These are phyloP conservation scores for Trichosporon coremiiforme DNA, from an alignment of 1,284 basidiomycete genomes.

Conservation along the genomic window DNA sequence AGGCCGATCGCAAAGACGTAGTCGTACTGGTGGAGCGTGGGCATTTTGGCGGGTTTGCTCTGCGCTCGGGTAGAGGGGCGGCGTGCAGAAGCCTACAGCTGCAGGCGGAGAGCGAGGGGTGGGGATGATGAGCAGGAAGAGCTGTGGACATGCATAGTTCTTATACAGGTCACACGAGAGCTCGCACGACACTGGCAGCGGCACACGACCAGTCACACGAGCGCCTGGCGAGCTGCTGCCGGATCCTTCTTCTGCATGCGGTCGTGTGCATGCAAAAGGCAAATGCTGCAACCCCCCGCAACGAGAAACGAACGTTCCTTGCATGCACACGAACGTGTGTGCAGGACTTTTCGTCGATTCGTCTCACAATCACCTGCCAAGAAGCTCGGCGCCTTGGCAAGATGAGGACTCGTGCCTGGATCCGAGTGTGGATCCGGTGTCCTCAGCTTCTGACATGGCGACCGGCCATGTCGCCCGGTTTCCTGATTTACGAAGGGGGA, in stretches of 20 bases:
- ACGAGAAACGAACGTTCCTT: neutral
- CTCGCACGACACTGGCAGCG: neutral
- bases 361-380: neutral
- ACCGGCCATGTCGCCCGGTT: neutral
- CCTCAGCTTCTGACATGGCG: neutral
- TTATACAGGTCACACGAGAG: conserved; percentile 14
- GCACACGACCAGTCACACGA: conserved; percentile 18
- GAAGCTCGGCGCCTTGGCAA: neutral
- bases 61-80: neutral
- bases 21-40: conserved; percentile 58
- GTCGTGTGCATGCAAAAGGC: neutral
- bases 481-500: too few species aligned
- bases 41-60: conserved; percentile 55
- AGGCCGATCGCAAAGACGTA: conserved; percentile 58
- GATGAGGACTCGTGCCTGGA: neutral
- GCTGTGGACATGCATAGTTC: neutral
- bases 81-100: neutral
- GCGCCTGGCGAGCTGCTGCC: neutral
- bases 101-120: neutral
- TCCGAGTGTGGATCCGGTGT: neutral
- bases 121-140: neutral
- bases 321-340: conserved; percentile 1
- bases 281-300: neutral
- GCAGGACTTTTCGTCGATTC: conserved; percentile 1
- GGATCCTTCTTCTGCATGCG: neutral